Evolutionary conservation across 345 rosid genomes (phyloP).

Genomic region (Dipteronia dyeriana): DNA sequence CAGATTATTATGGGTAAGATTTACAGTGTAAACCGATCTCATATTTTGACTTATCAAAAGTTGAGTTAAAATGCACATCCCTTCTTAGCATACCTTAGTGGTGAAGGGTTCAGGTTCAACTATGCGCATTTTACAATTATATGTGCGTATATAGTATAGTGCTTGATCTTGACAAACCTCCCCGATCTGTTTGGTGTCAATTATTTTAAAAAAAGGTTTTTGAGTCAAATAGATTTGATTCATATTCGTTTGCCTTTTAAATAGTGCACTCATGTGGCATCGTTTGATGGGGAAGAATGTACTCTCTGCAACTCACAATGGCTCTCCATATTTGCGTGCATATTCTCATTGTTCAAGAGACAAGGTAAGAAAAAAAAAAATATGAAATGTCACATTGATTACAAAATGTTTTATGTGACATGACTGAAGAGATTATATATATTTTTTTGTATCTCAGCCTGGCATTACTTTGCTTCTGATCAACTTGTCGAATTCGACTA

Average conservation of each 20-base stretch:
- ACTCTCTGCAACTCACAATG: constrained; percentile 31
- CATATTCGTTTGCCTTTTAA: background rate
- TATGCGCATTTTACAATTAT: too few species aligned
- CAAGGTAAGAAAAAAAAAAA: constrained; percentile 25
- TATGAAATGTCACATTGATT: background rate
- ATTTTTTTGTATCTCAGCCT: constrained; percentile 4
- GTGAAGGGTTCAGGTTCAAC: too few species aligned
- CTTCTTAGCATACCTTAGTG: too few species aligned
- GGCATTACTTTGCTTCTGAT: constrained; percentile 48
- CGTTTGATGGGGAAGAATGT: constrained; percentile 60
- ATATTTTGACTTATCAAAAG: background rate
- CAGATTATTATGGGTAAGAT: constrained; percentile 61
- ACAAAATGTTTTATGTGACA: background rate
- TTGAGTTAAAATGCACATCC: background rate
- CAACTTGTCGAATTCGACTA: constrained; percentile 49
- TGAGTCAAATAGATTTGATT: background rate
- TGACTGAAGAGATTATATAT: background rate
- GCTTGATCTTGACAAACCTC: too few species aligned
- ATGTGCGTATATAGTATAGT: too few species aligned
- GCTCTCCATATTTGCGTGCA: constrained; percentile 42
- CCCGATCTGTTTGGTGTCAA: too few species aligned
- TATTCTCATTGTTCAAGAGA: constrained; percentile 61
- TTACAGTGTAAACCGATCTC: background rate
- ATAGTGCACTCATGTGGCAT: constrained; percentile 62
- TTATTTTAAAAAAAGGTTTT: too few species aligned